These are phyloP conservation scores for Geranium rotundifolium DNA, from an alignment of 345 rosid genomes.

Conservation along the genomic window DNA sequence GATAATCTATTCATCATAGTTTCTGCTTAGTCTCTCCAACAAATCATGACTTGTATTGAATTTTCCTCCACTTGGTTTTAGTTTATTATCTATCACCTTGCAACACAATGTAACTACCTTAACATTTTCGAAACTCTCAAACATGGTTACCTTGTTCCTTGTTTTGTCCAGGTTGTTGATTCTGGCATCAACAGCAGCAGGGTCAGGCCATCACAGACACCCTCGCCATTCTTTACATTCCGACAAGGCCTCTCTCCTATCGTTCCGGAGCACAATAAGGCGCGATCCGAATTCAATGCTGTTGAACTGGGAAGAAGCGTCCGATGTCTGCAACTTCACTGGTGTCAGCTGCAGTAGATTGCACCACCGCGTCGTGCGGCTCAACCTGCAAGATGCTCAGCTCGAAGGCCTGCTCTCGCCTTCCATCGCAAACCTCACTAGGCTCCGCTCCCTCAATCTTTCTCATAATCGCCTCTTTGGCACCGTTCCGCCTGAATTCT, in stretches of 20 bases:
- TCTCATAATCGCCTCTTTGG: slow-evolving; percentile 27
- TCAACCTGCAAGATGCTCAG: slow-evolving; percentile 15
- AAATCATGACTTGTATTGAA: slow-evolving; percentile 12
- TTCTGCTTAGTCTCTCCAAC: slow-evolving; percentile 4
- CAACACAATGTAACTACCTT: slow-evolving; percentile 1
- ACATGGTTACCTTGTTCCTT: slow-evolving; percentile 17
- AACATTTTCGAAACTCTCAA: not conserved
- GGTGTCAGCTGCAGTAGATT: slow-evolving; percentile 25
- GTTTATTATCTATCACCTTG: slow-evolving; percentile 4
- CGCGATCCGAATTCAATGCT: slow-evolving; percentile 23
- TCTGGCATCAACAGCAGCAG: not conserved
- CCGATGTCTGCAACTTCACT: slow-evolving; percentile 30
- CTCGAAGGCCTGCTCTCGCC: slow-evolving; percentile 31
- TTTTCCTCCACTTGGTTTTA: not conserved
- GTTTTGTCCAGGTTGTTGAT: slow-evolving; percentile 16
- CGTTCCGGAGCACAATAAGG: slow-evolving; percentile 22
- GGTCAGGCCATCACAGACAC: slow-evolving; percentile 6
- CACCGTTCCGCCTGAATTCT: slow-evolving; percentile 28
- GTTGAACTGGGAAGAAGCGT: slow-evolving; percentile 29
- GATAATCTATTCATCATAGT: slow-evolving; percentile 18
- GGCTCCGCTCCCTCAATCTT: slow-evolving; percentile 23
- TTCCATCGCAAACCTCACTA: slow-evolving; percentile 33
- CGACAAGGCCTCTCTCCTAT: slow-evolving; percentile 41
- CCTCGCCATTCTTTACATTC: slow-evolving; percentile 19
- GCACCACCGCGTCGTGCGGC: slow-evolving; percentile 21